A percentile compares a stretch with the other conserved stretches of the same genome.
Conservation (phyloP, 2,329 filamentous ascomycete species). For the Parafenestella ontariensis region DNA sequence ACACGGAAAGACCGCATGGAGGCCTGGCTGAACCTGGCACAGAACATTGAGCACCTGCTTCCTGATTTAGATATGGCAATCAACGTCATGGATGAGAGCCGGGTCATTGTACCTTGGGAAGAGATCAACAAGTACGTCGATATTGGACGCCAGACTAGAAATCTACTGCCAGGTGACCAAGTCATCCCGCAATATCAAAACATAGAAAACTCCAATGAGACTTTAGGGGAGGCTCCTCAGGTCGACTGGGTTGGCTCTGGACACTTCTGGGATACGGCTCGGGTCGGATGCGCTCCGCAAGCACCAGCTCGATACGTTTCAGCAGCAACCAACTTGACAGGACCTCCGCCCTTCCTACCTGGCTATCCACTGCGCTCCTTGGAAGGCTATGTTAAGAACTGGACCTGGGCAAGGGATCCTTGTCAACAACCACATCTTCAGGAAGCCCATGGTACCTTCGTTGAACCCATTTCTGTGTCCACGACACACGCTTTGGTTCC, state of each 20-base stretch:
- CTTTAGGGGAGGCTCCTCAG: constrained; percentile 36
- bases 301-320: constrained; percentile 46
- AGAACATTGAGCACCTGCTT: constrained; percentile 46
- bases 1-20: constrained; percentile 47
- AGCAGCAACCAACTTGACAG: constrained; percentile 46
- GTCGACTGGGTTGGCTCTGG: constrained; percentile 35
- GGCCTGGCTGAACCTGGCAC: constrained; percentile 52
- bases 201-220: constrained; percentile 27
- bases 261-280: constrained; percentile 53
- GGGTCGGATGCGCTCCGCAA: constrained; percentile 51
- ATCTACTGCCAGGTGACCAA: constrained; percentile 33
- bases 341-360: constrained; percentile 38
- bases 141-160: constrained; percentile 38
- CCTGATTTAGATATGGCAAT: constrained; percentile 58
- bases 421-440: constrained; percentile 56
- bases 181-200: constrained; percentile 23
- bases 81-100: constrained; percentile 59
- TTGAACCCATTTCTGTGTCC: constrained; percentile 56
- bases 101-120: constrained; percentile 57
- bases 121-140: constrained; percentile 50
- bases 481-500: constrained; percentile 56
- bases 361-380: constrained; percentile 43
- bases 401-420: constrained; percentile 53
- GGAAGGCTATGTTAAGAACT: constrained; percentile 58
- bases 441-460: constrained; percentile 56